Percentiles rank a stretch among this genome's conserved stretches.
phyloP scores from a whole-genome alignment of 2,329 filamentous ascomycete species.

The Macrophomina phaseolina region DNA sequence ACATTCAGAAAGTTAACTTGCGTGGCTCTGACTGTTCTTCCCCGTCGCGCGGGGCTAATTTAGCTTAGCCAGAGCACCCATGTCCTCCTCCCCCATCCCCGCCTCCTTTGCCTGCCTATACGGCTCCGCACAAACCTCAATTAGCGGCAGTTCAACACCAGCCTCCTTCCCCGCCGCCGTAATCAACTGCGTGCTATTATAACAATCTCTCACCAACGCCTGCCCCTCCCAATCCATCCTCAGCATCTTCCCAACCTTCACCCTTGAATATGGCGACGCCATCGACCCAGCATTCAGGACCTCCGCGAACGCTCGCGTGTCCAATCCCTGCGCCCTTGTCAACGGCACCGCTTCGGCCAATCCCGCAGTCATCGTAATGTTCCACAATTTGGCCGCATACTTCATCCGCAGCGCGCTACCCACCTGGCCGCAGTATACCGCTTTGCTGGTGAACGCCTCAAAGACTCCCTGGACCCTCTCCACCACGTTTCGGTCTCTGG shows the following conservation, averaged over 20 bases:
- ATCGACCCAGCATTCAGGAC: slow-evolving; percentile 41
- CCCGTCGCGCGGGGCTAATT: too few species aligned
- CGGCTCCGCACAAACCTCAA: not conserved
- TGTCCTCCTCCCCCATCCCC: not conserved
- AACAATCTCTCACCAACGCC: slow-evolving; percentile 40
- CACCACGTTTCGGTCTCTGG: slow-evolving; percentile 36
- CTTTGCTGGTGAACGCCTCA: slow-evolving; percentile 37
- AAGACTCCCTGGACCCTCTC: slow-evolving; percentile 35
- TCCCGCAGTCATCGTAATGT: slow-evolving; percentile 40
- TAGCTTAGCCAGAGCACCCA: not conserved
- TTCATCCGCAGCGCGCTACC: slow-evolving; percentile 42
- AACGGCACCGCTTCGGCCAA: slow-evolving; percentile 44
- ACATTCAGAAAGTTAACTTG: too few species aligned
- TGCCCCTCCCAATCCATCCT: slow-evolving; percentile 40
- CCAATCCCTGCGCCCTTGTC: slow-evolving; percentile 39
- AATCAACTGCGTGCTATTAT: slow-evolving; percentile 38
- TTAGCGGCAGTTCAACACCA: not conserved
- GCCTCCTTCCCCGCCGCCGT: not conserved
- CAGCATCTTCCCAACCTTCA: slow-evolving; percentile 41
- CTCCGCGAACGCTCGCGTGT: slow-evolving; percentile 37
- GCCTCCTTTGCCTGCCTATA: not conserved
- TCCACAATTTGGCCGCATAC: slow-evolving; percentile 41
- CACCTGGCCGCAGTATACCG: slow-evolving; percentile 44
- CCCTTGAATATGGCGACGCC: slow-evolving; percentile 39
- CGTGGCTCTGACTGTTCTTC: too few species aligned